phyloP scores from a whole-genome alignment of 129 eudicot genomes.

The Sambucus nigra region DNA sequence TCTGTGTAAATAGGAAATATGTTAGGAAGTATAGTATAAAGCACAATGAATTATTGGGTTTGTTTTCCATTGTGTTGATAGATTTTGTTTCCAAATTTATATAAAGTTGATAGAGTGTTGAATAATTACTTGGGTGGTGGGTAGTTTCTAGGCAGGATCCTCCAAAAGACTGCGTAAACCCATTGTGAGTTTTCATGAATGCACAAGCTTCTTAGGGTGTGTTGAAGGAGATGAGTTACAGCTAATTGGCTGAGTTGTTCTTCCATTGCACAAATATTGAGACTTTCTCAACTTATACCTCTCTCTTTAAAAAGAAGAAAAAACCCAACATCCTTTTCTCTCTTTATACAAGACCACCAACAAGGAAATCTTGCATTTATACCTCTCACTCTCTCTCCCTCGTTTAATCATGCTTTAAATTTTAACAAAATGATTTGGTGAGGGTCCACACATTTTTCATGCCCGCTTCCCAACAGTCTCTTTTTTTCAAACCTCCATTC shows the following conservation, averaged over 20 bases:
- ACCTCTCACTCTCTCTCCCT: conserved; percentile 11
- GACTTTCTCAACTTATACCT: conserved; percentile 16
- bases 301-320: conserved; percentile 19
- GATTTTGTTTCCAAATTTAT: too few species aligned
- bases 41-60: not conserved
- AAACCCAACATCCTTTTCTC: conserved; percentile 41
- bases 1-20: conserved; percentile 24
- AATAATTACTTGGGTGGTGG: conserved; percentile 90
- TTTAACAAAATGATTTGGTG: conserved; percentile 27
- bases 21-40: not conserved
- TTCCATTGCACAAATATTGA: conserved; percentile 37
- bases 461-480: conserved; percentile 15
- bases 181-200: conserved; percentile 87
- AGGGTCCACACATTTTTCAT: conserved; percentile 20
- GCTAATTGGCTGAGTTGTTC: conserved; percentile 78
- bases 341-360: conserved; percentile 53
- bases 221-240: conserved; percentile 95
- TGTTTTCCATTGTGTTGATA: not conserved
- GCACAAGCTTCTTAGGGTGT: conserved; percentile 93
- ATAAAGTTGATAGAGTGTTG: too few species aligned
- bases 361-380: conserved; percentile 28
- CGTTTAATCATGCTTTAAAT: conserved; percentile 10
- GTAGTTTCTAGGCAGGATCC: conserved; percentile 95
- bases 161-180: conserved; percentile 99
- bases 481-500: conserved; percentile 23